Evolutionary conservation across 2,329 filamentous ascomycete species (phyloP), one percentile per base, ranked within the genome.

Genomic region (Trichoderma simmonsii): DNA sequence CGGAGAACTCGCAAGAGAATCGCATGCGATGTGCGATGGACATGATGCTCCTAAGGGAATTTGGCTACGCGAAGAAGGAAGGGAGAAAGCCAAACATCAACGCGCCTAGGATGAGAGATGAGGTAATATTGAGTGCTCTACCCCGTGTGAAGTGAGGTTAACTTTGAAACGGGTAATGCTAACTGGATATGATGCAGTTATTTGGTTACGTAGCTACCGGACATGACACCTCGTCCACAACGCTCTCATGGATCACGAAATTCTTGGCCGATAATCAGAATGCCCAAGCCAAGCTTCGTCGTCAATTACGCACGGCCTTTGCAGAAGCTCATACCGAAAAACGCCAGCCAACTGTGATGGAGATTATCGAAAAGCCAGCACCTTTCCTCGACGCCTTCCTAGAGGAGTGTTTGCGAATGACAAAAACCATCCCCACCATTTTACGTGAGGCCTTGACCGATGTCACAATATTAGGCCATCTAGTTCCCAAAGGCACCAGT

Each of bases 21-120:
- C 36, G 28, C n/a, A 65, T 65, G 62, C 26, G 62, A 51, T 65
- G 62, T 24, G 62, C 62, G 28, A 65, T 65, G 62, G 62, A 65
- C 28, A 65, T 65, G 62, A 65, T 65, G 43, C 36, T 65, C 1
- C 43, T 32, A 7, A 43, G 62, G n/a, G 62, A 65, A 21, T 15
- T 65, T 18, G 43, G 39, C 43, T 54, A 65, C 26, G 62, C 62
- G 2, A 65, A 34, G 2, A 65, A 65, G 43, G 62, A 65, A 48
- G 12, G 26, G 15, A 65, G 62, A 26, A 54, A 51, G 62, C 62
- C 62, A 65, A 54, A 65, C 28, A 54, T n/a, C 28, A 65, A 65
- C 30, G 36, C 62, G 3, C 62, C 62, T 1, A 54, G 62, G n/a
- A 65, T 65, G 26, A 51, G 62, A 30, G 62, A 65, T 65, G 62